Evolutionary conservation across 345 rosid species (phyloP), one percentile per base, ranked within the genome.

Genomic region (Acer saccharum): DNA sequence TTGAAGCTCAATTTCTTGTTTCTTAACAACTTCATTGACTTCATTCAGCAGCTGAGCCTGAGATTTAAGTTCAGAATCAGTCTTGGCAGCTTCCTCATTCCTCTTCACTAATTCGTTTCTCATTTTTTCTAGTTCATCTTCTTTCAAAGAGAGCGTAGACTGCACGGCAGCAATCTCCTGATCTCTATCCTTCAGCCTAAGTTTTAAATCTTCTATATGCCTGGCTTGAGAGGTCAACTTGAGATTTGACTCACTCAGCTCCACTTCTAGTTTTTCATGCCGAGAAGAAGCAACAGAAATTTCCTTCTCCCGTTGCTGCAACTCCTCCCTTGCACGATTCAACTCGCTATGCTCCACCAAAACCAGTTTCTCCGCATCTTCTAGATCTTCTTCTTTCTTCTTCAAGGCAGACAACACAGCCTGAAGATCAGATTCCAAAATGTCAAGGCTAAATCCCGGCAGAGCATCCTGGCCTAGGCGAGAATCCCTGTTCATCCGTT

Each of bases 341-440:
- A 93, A 81, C 60, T 87, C 86, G 25, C 72, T 70, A 46, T 85
- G 86, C 80, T 93, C 99, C 71, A 86, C 82, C 61, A 81, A 81
- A 65, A 92, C 86, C 77, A 76, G 80, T 76, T 81, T 86, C 75
- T 88, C 95, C 1, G 89, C 93, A 62, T 81, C 87, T 57, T 86
- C 88, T 16, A 90, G 84, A 72, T 92, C 92, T 65, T 89, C 93
- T 84, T 93, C 98, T 79, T 88, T 87, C 74, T 83, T 81, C 84
- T 86, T 86, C 84, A 95, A 86, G 16, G 91, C 93, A 58, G 85
- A 52, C 82, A 93, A 58, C 27, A 88, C 93, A 71, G 89, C 92
- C 74, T 81, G 80, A 54, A 92, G 93, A 76, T 92, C 96, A 63
- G 94, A 84, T 72, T 95, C 96, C 71, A 91, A 81, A 23, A 81